These are phyloP conservation scores for Aureobasidium sp. DNA, from an alignment of 2,329 filamentous ascomycete species.

Conservation along the genomic window DNA sequence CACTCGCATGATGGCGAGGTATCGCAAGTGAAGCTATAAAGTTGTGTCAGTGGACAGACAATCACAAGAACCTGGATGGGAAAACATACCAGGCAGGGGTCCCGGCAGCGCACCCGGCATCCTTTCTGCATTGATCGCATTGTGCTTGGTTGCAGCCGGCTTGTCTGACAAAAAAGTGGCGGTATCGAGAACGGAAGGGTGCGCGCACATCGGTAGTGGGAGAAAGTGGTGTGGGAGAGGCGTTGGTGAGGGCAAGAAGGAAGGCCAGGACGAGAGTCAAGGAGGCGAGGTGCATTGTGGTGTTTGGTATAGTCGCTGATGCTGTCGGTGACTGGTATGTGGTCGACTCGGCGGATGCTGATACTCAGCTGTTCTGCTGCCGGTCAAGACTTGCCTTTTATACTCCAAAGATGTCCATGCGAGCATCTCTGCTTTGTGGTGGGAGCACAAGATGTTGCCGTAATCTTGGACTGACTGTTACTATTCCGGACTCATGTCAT, in stretches of 20 bases:
- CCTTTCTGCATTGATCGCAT: not conserved
- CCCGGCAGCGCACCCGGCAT: not conserved
- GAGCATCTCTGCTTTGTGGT: not conserved
- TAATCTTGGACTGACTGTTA: not conserved
- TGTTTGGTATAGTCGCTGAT: not conserved
- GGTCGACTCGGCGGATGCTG: no score
- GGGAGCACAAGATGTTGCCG: not conserved
- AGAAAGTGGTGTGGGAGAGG: not conserved
- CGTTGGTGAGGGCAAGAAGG: not conserved
- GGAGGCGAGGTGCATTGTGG: not conserved
- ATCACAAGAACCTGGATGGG: not conserved
- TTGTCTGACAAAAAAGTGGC: not conserved
- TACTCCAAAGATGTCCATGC: not conserved
- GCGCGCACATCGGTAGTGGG: not conserved
- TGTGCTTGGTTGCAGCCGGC: not conserved
- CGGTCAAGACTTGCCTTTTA: not conserved
- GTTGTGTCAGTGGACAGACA: not conserved
- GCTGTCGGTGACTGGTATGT: no score
- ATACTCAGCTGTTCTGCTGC: not conserved
- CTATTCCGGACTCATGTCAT: not conserved
- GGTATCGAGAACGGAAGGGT: no score
- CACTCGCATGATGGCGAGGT: conserved; percentile 6
- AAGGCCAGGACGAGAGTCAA: not conserved
- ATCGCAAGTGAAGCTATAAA: not conserved
- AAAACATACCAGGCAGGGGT: not conserved